phyloP scores from a whole-genome alignment of 352 stramenopile genomes.

The Phytopythium aichiense region DNA sequence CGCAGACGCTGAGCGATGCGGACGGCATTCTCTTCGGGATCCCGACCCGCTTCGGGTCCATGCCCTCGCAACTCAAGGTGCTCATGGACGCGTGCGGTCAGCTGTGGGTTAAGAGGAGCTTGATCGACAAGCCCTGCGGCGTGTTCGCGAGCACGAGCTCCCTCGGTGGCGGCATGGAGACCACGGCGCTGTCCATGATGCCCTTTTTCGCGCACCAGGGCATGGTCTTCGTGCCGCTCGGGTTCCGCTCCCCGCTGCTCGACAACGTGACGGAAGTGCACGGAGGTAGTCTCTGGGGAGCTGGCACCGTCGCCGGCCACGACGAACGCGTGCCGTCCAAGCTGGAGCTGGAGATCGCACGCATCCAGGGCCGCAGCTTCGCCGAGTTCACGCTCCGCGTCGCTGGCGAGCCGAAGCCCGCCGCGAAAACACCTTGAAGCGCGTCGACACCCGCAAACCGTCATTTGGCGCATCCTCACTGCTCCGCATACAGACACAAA shows the following conservation, averaged over 20 bases:
- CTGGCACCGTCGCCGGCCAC: conserved; percentile 46
- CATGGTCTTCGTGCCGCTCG: conserved; percentile 73
- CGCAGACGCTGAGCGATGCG: conserved; percentile 37
- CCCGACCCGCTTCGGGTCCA: conserved; percentile 57
- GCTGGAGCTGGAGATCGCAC: conserved; percentile 48
- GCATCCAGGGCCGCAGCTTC: conserved; percentile 59
- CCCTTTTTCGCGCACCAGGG: conserved; percentile 69
- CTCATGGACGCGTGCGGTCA: conserved; percentile 64
- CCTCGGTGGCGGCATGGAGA: conserved; percentile 67
- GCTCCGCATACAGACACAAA: too few relatives aligned
- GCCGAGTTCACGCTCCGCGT: conserved; percentile 22
- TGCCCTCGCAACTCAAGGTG: conserved; percentile 64
- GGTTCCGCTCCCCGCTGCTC: conserved; percentile 22
- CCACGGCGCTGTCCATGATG: conserved; percentile 46
- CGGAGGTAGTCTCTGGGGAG: conserved; percentile 42
- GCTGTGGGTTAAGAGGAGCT: conserved; percentile 48
- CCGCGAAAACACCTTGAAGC: background rate
- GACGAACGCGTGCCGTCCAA: conserved; percentile 58
- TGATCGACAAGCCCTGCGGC: conserved; percentile 59
- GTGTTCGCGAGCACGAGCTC: conserved; percentile 61
- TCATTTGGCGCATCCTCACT: too few relatives aligned
- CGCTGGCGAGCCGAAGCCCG: background rate
- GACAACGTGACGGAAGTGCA: conserved; percentile 37
- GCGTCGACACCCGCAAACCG: background rate
- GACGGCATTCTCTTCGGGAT: conserved; percentile 81